Percentiles rank a stretch among this genome's conserved stretches.
These are phyloP conservation scores for Gloeophyllum trabeum DNA, from an alignment of 768 basidiomycete genomes.

Conservation along the genomic window DNA sequence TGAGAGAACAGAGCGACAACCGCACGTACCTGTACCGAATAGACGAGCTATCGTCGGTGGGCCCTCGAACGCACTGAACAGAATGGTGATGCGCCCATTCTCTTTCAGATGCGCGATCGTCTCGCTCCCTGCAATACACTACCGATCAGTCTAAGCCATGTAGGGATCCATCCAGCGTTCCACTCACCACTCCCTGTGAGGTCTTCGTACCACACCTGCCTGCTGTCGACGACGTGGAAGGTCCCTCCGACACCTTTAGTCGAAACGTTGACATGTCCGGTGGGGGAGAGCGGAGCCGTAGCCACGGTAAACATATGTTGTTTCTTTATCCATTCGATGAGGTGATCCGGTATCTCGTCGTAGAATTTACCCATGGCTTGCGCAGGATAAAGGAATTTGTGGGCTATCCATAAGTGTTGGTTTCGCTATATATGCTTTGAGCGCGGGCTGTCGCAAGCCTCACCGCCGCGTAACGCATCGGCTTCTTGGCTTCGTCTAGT, in stretches of 20 bases:
- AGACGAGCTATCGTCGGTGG: constrained; percentile 47
- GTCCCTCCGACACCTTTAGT: constrained; percentile 52
- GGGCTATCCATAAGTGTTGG: too few species aligned
- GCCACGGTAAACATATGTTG: constrained; percentile 70
- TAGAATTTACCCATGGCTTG: constrained; percentile 52
- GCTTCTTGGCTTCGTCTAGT: too few species aligned
- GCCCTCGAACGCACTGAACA: constrained; percentile 53
- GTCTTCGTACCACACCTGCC: constrained; percentile 64
- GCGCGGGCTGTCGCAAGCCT: too few species aligned
- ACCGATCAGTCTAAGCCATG: background rate
- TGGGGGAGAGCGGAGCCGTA: constrained; percentile 41
- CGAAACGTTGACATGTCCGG: constrained; percentile 58
- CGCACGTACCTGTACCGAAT: constrained; percentile 38
- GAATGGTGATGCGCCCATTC: constrained; percentile 48
- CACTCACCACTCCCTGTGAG: constrained; percentile 60
- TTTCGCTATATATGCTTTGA: too few species aligned
- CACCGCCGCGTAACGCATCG: too few species aligned
- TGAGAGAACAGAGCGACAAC: background rate
- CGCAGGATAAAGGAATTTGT: too few species aligned
- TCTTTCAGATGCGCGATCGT: constrained; percentile 53
- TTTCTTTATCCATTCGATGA: constrained; percentile 43
- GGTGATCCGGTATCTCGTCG: constrained; percentile 40
- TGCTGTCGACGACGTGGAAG: constrained; percentile 45
- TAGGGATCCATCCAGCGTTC: constrained; percentile 7
- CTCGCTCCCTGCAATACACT: constrained; percentile 28